phyloP scores from a whole-genome alignment of 192 early-diverging fungal species.

The Chytriomyces confervae region DNA sequence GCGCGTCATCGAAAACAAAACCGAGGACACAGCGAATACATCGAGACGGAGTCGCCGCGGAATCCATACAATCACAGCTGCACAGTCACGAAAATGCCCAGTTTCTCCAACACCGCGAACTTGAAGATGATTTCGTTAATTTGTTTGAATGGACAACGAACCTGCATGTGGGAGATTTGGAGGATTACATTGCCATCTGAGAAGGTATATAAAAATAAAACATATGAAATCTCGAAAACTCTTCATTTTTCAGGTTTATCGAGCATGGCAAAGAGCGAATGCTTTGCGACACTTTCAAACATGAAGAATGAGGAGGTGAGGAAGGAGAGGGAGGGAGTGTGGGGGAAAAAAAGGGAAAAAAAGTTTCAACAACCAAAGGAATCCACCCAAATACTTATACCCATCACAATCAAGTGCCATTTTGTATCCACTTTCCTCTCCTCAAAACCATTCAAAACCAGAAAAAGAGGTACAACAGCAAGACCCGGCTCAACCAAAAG shows the following conservation, averaged over 20 bases:
- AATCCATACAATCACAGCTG: background rate
- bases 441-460: constrained; percentile 8
- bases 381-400: constrained; percentile 2
- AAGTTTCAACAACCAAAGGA: background rate
- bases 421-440: background rate
- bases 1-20: background rate
- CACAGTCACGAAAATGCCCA: background rate
- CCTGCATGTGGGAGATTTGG: constrained; percentile 40
- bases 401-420: background rate
- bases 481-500: background rate
- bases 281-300: background rate
- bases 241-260: no score
- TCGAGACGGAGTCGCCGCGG: background rate
- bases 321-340: background rate
- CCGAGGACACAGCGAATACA: background rate
- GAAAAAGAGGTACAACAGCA: background rate
- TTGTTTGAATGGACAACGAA: constrained; percentile 56
- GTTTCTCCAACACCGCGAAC: background rate
- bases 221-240: background rate
- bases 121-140: constrained; percentile 54
- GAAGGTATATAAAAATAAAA: background rate
- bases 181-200: constrained; percentile 47
- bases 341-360: background rate
- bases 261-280: no score
- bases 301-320: background rate